These are phyloP conservation scores for Dryadomyces sulphureus DNA, from an alignment of 2,329 filamentous ascomycete species.

Conservation along the genomic window DNA sequence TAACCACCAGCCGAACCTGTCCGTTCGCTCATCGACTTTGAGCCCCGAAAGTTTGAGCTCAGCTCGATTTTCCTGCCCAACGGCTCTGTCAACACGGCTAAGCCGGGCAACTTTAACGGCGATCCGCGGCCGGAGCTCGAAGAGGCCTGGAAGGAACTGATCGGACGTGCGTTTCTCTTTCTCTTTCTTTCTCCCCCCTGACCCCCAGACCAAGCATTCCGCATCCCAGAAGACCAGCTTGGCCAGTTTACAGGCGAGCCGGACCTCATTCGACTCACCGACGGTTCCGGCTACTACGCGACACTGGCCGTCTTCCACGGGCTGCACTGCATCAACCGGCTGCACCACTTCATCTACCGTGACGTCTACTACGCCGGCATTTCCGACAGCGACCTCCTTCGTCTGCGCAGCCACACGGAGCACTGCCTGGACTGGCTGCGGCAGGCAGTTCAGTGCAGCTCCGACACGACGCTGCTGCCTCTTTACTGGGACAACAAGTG, in stretches of 20 bases:
- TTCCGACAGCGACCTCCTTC: neutral
- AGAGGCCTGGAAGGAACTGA: neutral
- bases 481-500: neutral
- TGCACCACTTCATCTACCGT: neutral
- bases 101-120: neutral
- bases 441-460: neutral
- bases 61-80: neutral
- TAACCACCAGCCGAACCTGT: neutral
- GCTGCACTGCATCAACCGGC: neutral
- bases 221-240: neutral
- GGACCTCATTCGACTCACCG: neutral
- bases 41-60: neutral
- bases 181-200: neutral
- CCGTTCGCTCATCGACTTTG: neutral
- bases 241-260: neutral
- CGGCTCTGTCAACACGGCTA: neutral
- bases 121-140: neutral
- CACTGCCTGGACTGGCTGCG: neutral
- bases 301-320: neutral
- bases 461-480: neutral
- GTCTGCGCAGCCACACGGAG: neutral
- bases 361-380: neutral
- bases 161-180: neutral
- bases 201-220: neutral
- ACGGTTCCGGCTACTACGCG: neutral